Percentiles rank a stretch among this genome's conserved stretches.
Conservation (phyloP, 2,329 filamentous ascomycete species). For the Pyricularia grisea region DNA sequence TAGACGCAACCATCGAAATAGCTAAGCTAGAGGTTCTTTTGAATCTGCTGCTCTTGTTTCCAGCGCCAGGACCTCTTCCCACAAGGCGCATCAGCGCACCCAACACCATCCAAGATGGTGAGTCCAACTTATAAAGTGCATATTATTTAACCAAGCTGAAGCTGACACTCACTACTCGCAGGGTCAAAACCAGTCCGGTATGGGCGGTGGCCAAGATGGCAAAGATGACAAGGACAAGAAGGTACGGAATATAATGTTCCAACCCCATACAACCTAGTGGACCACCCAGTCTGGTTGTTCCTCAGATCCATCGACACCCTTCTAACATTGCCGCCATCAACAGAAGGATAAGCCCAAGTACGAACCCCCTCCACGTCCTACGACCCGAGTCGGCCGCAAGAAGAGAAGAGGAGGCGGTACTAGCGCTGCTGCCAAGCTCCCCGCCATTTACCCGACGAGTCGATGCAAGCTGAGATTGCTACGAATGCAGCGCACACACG, state of each 20-base stretch:
- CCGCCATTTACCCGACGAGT: constrained; percentile 86
- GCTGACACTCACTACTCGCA: constrained; percentile 22
- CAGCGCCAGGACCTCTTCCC: not conserved
- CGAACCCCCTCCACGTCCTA: constrained; percentile 93
- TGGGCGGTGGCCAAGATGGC: constrained; percentile 63
- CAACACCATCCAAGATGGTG: constrained; percentile 4
- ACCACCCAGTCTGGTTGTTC: not conserved
- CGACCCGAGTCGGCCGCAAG: constrained; percentile 93
- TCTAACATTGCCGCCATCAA: not conserved
- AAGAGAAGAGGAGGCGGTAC: constrained; percentile 94
- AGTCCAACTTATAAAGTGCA: not conserved
- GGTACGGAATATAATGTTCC: constrained; percentile 34
- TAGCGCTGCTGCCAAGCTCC: constrained; percentile 91
- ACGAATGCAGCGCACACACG: constrained; percentile 97
- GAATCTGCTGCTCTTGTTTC: not conserved
- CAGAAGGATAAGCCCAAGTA: constrained; percentile 99
- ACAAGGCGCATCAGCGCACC: constrained; percentile 1
- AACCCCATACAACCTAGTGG: not conserved
- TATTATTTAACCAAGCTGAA: not conserved
- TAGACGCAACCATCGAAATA: not conserved
- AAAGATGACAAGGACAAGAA: constrained; percentile 92
- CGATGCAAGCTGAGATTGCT: constrained; percentile 96
- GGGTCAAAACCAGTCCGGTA: constrained; percentile 82
- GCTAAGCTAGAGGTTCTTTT: not conserved
- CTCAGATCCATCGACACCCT: not conserved